Base-by-base conservation (phyloP, 2,329 filamentous ascomycete genomes). In the Sordariomycetes sp. region DNA sequence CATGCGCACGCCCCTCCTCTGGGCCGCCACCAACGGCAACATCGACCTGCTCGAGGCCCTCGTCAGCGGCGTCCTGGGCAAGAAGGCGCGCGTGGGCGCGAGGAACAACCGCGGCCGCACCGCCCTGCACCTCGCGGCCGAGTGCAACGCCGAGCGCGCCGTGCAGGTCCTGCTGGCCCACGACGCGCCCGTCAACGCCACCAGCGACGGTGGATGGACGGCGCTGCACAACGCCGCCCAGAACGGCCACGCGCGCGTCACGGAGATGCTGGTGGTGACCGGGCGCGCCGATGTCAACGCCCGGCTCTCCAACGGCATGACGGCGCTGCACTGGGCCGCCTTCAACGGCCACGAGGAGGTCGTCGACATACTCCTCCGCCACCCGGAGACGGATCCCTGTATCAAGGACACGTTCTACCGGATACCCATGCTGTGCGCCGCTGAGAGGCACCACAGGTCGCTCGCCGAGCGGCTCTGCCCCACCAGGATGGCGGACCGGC, bases 1-100 rank as follows among this genome's bases (percentile, higher is more conserved):
- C 37, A 58, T 60, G 35, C 61, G 63, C 52, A 64, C 59, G 14
- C 55, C 63, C 22, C 54, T 64, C 2, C 62, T 63, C 51, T 58
- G 56, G 56, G 56, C 56, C 4, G 68, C 69, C 2, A 64, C 65
- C 0, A 67, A 71, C 34, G 64, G 67, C 1, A 69, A 71, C 55
- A 62, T 68, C 37, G 63, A 69, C 28, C 67, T 69, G 11, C 65
- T 69, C 7, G 64, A 68, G n/a, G 69, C 70, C 63, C 64, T 71
- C 25, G 64, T 71, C 6, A 54, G 7, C 37, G 40, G 52, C 7
- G 16, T 43, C 20, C 62, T 67, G 11, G 69, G 70, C 55, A 63
- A 61, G 14, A 63, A 63, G 14, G 67, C 66, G 5, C 61, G 66
- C 51, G 53, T 63, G 34, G 61, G 66, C 32, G 62, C 65, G 0